These are phyloP conservation scores for Macadamia integrifolia DNA, from an alignment of 164 flowering plant species.

Conservation along the genomic window DNA sequence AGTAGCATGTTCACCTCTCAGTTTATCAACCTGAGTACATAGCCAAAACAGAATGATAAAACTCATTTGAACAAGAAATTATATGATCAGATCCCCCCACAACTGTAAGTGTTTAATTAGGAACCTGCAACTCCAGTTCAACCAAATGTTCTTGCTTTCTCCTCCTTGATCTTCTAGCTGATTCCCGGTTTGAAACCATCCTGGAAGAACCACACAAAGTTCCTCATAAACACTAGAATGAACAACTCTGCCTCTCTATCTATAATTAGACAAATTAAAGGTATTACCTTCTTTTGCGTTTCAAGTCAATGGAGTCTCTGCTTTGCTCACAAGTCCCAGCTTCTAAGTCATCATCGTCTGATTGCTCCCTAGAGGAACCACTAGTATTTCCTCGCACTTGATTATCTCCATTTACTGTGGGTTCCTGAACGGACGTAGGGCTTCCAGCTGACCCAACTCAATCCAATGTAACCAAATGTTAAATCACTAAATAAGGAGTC, in stretches of 20 bases:
- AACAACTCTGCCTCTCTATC: neutral
- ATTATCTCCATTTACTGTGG: conserved; percentile 24
- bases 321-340: conserved; percentile 63
- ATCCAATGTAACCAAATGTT: conserved; percentile 14
- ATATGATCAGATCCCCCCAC: neutral
- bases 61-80: neutral
- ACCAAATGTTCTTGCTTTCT: conserved; percentile 71
- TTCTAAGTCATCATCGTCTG: conserved; percentile 63
- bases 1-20: conserved; percentile 49
- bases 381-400: conserved; percentile 38
- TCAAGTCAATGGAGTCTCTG: conserved; percentile 30
- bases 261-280: no score
- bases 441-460: conserved; percentile 40
- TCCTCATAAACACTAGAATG: neutral
- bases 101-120: neutral
- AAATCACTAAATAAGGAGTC: conserved; percentile 20
- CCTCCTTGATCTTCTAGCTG: conserved; percentile 81
- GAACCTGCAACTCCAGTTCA: conserved; percentile 72
- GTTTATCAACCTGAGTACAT: conserved; percentile 51
- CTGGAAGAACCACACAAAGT: conserved; percentile 26
- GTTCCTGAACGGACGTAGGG: conserved; percentile 41
- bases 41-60: neutral
- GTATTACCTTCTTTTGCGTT: conserved; percentile 55
- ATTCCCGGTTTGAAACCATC: conserved; percentile 74
- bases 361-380: conserved; percentile 54